Evolutionary conservation across 805 yeast species (phyloP).

Genomic region (Torulaspora microellipsoides): DNA sequence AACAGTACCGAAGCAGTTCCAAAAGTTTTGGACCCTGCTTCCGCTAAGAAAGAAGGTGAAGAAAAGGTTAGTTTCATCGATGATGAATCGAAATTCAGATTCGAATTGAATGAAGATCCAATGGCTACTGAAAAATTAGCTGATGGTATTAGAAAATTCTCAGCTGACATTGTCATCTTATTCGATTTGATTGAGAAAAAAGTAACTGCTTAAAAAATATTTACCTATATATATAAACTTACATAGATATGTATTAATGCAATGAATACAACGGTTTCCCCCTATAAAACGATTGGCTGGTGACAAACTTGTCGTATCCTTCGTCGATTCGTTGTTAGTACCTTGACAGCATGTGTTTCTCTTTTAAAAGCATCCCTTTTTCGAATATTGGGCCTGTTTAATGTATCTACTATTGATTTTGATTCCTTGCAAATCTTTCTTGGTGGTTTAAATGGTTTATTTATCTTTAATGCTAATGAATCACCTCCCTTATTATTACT

Average conservation of each 20-base stretch:
- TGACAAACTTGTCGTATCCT: constrained; percentile 14
- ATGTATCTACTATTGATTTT: neutral
- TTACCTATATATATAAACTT: neutral
- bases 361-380: neutral
- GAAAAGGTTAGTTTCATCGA: constrained; percentile 76
- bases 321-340: neutral
- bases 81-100: constrained; percentile 88
- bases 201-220: constrained; percentile 38
- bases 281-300: constrained; percentile 11
- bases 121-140: constrained; percentile 98
- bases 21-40: constrained; percentile 64
- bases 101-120: constrained; percentile 86
- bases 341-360: constrained; percentile 1
- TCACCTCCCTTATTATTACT: neutral
- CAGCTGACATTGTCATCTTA: constrained; percentile 86
- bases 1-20: constrained; percentile 79
- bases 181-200: constrained; percentile 59
- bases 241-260: neutral
- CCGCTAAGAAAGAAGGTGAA: constrained; percentile 48
- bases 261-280: neutral
- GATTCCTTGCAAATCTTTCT: constrained; percentile 7
- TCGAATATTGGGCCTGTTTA: constrained; percentile 14
- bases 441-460: constrained; percentile 31
- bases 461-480: constrained; percentile 25
- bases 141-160: constrained; percentile 96